Conservation (phyloP, 768 basidiomycete genomes). For the Suillus decipiens region DNA sequence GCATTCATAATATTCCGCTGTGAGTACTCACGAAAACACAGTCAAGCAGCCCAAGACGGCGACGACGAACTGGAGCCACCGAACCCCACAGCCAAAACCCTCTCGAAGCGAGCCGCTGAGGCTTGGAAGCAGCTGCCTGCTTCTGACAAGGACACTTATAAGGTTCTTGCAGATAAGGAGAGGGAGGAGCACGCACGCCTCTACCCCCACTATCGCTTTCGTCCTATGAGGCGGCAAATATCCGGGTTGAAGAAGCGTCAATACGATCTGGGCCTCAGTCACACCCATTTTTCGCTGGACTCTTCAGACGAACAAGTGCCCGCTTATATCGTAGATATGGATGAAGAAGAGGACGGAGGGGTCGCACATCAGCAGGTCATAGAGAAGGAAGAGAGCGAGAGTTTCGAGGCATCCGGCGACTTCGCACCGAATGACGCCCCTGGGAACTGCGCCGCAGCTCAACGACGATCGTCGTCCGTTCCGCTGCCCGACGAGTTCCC, state of each 20-base stretch:
- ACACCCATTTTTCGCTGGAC: slow-evolving; percentile 10
- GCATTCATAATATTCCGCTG: slow-evolving; percentile 76
- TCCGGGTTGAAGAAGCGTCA: slow-evolving; percentile 22
- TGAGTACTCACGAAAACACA: slow-evolving; percentile 54
- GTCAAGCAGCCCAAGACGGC: slow-evolving; percentile 37
- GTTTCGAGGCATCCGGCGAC: background rate
- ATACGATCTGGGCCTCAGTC: slow-evolving; percentile 20
- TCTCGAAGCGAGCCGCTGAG: slow-evolving; percentile 77
- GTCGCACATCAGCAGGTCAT: background rate
- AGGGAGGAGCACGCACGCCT: slow-evolving; percentile 54
- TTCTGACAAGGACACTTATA: slow-evolving; percentile 51
- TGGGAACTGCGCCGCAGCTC: background rate
- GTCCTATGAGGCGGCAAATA: slow-evolving; percentile 47
- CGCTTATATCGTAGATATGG: background rate
- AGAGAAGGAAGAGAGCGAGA: slow-evolving; percentile 1
- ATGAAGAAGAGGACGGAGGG: background rate
- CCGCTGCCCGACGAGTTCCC: slow-evolving; percentile 8
- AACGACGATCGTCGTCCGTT: slow-evolving; percentile 15
- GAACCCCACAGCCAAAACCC: slow-evolving; percentile 45
- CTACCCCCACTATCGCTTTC: slow-evolving; percentile 66
- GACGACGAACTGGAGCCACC: slow-evolving; percentile 27
- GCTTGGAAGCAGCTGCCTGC: slow-evolving; percentile 65
- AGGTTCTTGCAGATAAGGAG: slow-evolving; percentile 54
- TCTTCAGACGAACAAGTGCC: slow-evolving; percentile 6
- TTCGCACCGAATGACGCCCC: background rate